Evolutionary conservation across 306 rosid species (phyloP), one percentile per base, ranked within the genome.

Genomic region (Quercus variabilis): DNA sequence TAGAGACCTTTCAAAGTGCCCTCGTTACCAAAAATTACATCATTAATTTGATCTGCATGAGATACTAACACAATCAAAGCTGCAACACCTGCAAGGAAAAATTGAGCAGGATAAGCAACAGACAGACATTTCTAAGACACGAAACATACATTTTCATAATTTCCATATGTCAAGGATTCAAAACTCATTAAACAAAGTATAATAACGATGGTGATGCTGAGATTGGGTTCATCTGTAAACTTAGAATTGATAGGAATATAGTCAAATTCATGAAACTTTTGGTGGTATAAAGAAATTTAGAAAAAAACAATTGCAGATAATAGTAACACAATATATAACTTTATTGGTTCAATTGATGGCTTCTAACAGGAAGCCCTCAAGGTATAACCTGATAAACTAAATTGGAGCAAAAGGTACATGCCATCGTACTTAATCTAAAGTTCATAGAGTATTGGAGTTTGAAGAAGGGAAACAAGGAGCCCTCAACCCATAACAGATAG

Each of bases 51-150:
- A 81, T 89, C 92, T 9, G 38, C 78, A 30, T 86, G 83, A 83
- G 89, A 78, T 75, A 86, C 74, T 74, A 76, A 79, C 80, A 92
- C 84, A 79, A 94, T 82, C 84, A 92, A 81, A 86, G 96, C 97
- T 15, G 85, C 71, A 43, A 80, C 93, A 81, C 85, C 98, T 94
- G 92, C 89, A 83, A 82, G 80, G 58, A 76, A 74, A 75, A 30
- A 67, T 17, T 67, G 46, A 74, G 77, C 57, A 82, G 43, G 80
- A 77, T 26, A 79, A 46, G 80, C 55, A 69, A 78, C 49, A 76
- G 82, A 57, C 18, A 76, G 75, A 18, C 67, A 64, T 68, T 41
- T 58, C 18, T 69, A 21, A 71, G 31, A 60, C 31, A 26, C 13
- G 3, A 63, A 4, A 67, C 52, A 67, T 67, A 33, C 14, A 67